phyloP scores from a whole-genome alignment of 352 stramenopile genomes.

The Pythium periplocum region DNA sequence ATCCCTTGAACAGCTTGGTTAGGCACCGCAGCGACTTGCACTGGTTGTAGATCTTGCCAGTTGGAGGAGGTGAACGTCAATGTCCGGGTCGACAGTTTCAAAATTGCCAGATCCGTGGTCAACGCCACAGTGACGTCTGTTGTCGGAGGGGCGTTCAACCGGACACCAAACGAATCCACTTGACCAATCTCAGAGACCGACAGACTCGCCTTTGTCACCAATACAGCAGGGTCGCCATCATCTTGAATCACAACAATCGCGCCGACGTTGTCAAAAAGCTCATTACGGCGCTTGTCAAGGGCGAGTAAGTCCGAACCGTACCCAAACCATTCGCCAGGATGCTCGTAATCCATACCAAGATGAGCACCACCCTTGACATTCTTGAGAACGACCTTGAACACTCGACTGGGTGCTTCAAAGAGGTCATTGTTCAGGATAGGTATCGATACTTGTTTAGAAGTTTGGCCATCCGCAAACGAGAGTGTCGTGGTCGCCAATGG shows the following conservation, averaged over 20 bases:
- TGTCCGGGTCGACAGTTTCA: slow-evolving; percentile 16
- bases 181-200: slow-evolving; percentile 68
- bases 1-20: slow-evolving; percentile 35
- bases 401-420: slow-evolving; percentile 51
- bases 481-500: slow-evolving; percentile 37
- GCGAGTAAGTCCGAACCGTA: slow-evolving; percentile 34
- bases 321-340: slow-evolving; percentile 45
- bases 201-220: slow-evolving; percentile 60
- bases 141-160: slow-evolving; percentile 43
- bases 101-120: background rate
- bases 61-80: slow-evolving; percentile 40
- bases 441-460: slow-evolving; percentile 39
- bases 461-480: slow-evolving; percentile 42
- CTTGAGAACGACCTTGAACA: slow-evolving; percentile 56
- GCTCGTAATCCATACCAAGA: slow-evolving; percentile 54
- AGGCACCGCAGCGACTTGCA: slow-evolving; percentile 26
- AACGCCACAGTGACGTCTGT: slow-evolving; percentile 33
- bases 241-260: slow-evolving; percentile 68
- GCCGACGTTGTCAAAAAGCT: slow-evolving; percentile 52
- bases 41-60: slow-evolving; percentile 29
- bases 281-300: slow-evolving; percentile 26
- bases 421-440: slow-evolving; percentile 52
- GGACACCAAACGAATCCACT: slow-evolving; percentile 37
- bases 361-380: slow-evolving; percentile 48
- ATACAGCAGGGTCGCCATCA: slow-evolving; percentile 50